Base-by-base conservation (phyloP, 768 basidiomycete species). In the Suillus fuscotomentosus region DNA sequence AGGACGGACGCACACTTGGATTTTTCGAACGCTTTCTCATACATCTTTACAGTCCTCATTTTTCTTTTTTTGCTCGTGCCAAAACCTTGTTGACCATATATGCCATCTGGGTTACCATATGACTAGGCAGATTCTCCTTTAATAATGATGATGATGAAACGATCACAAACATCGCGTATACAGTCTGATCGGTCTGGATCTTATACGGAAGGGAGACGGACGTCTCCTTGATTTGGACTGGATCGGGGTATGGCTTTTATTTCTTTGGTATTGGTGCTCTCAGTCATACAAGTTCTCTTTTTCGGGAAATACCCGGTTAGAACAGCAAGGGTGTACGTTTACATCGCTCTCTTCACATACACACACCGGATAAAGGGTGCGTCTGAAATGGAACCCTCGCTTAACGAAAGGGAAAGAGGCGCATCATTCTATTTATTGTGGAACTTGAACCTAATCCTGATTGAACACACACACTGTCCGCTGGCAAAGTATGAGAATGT, bases 51-150 rank as follows among this genome's bases (percentile, higher is more conserved):
- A 43, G 48, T 57, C n/a, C 57, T 20, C 24, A 56, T 66, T 74
- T 68, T 56, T 38, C 62, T 61, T 67, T 68, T 66, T 63, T 62
- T 65, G 38, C 56, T 57, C 56, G 22, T 57, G 24, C 56, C 38
- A 57, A 57, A 57, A 57, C 56, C 38, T 57, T 57, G 56, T 57
- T 57, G 56, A 57, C 39, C 56, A 56, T 66, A 61, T 69, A 53
- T 55, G 66, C 67, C 64, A 63, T 59, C 56, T 65, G 66, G 70
- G 70, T 68, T 70, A 75, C 72, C 67, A 65, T 75, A 75, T 63
- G 72, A 73, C 65, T 70, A 73, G 66, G 66, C 22, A 64, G 55
- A 51, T 67, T 65, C 61, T 34, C 51, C 64, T 67, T 70, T 73
- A 75, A 75, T 72, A 67, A 76, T 67, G 62, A 73, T 62, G 65